Percentiles rank a stretch among this genome's conserved stretches.
phyloP scores from a whole-genome alignment of 139 green algal genomes.

The Coelastrella sp. region DNA sequence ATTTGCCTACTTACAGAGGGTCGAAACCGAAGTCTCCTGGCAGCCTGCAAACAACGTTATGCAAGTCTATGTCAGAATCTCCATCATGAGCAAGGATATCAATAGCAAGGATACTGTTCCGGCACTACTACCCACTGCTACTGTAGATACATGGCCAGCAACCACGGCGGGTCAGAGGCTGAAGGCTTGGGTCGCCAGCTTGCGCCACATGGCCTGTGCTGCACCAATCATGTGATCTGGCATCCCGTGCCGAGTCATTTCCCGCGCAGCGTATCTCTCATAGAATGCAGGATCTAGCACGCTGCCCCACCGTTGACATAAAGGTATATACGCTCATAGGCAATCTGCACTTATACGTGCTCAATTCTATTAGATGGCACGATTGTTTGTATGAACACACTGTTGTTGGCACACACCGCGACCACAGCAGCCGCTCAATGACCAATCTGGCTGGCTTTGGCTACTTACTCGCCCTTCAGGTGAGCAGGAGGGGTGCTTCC shows the following conservation, averaged over 20 bases:
- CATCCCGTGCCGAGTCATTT: neutral
- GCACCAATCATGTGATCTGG: neutral
- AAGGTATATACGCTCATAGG: too few relatives aligned
- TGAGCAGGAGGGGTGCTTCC: conserved; percentile 64
- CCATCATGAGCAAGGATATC: neutral
- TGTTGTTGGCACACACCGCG: too few relatives aligned
- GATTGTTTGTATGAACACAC: too few relatives aligned
- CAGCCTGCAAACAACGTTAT: conserved; percentile 32
- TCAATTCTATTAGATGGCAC: too few relatives aligned
- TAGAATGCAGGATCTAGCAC: neutral
- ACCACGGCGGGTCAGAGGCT: too few relatives aligned
- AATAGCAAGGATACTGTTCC: neutral
- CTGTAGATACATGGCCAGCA: neutral
- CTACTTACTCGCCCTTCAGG: conserved; percentile 62
- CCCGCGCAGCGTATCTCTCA: neutral
- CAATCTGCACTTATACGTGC: too few relatives aligned
- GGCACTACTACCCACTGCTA: neutral
- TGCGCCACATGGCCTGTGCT: neutral
- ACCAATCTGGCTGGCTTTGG: too few relatives aligned
- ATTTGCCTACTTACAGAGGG: conserved; percentile 62
- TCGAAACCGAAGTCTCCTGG: conserved; percentile 80
- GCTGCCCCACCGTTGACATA: too few relatives aligned
- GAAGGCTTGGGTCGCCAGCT: neutral
- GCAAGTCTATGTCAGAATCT: neutral
- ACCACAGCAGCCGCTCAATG: too few relatives aligned